phyloP scores from a whole-genome alignment of 2,329 filamentous ascomycete genomes.

The Clathrospora elynae region DNA sequence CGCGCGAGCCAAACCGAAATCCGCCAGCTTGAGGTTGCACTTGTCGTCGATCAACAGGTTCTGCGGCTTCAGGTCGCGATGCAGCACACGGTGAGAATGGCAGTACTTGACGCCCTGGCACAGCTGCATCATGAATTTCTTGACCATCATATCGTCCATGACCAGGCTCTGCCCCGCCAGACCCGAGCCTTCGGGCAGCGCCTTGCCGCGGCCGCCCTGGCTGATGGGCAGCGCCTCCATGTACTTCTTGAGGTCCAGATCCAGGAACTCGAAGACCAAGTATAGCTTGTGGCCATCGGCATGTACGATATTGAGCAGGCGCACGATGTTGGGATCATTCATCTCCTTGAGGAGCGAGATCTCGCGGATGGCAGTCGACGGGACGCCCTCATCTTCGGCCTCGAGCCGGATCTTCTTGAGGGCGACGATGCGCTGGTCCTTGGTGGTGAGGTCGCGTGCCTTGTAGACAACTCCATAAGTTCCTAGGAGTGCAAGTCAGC shows the following conservation, averaged over 20 bases:
- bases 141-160: slow-evolving; percentile 79
- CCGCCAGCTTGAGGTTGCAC: slow-evolving; percentile 86
- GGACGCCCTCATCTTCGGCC: slow-evolving; percentile 91
- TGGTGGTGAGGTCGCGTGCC: slow-evolving; percentile 80
- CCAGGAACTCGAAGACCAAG: slow-evolving; percentile 89
- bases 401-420: slow-evolving; percentile 96
- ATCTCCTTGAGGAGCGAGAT: slow-evolving; percentile 95
- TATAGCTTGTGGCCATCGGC: slow-evolving; percentile 95
- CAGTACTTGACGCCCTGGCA: slow-evolving; percentile 86
- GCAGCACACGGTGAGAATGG: slow-evolving; percentile 83
- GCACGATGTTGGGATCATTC: slow-evolving; percentile 88
- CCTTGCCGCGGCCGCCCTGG: slow-evolving; percentile 83
- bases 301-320: slow-evolving; percentile 88
- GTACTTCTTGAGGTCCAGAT: slow-evolving; percentile 92
- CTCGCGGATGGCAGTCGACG: slow-evolving; percentile 89
- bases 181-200: slow-evolving; percentile 77
- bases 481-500: slow-evolving; percentile 59
- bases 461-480: slow-evolving; percentile 97
- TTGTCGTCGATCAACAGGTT: slow-evolving; percentile 86
- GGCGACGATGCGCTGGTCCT: slow-evolving; percentile 80
- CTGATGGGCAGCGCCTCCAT: slow-evolving; percentile 88
- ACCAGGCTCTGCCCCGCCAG: slow-evolving; percentile 69
- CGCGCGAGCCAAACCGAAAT: slow-evolving; percentile 86
- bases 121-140: slow-evolving; percentile 91
- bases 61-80: slow-evolving; percentile 89